Evolutionary conservation across 2,329 filamentous ascomycete genomes (phyloP).

Genomic region (Rutstroemia sp.): DNA sequence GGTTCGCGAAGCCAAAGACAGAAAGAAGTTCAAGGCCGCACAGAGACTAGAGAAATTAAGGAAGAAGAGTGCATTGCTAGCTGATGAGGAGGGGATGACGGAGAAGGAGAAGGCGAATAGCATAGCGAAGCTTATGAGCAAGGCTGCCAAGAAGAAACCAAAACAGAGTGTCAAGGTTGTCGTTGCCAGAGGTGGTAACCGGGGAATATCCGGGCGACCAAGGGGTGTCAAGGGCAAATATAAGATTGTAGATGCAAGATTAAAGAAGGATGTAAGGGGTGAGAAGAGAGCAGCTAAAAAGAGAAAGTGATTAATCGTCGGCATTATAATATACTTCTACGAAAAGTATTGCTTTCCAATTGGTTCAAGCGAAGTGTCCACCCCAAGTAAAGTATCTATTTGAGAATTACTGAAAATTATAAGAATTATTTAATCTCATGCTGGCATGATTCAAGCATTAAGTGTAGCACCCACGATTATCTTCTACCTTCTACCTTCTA

Average conservation of each 20-base stretch:
- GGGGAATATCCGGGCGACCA: constrained; percentile 77
- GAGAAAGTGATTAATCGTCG: constrained; percentile 39
- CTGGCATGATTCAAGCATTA: no score
- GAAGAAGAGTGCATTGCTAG: constrained; percentile 90
- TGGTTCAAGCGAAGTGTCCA: no score
- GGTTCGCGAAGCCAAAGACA: constrained; percentile 88
- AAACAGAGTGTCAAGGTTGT: constrained; percentile 79
- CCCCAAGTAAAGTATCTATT: no score
- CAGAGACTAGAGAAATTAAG: constrained; percentile 88
- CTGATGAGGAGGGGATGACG: constrained; percentile 83
- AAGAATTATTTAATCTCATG: no score
- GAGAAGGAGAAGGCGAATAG: constrained; percentile 91
- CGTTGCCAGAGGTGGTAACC: constrained; percentile 77
- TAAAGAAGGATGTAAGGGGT: constrained; percentile 94
- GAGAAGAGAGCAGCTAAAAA: constrained; percentile 76
- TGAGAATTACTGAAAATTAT: no score
- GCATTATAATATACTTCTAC: no score
- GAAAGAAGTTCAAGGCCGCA: constrained; percentile 95
- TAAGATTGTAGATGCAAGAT: constrained; percentile 88
- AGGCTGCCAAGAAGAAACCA: constrained; percentile 79
- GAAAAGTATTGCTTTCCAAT: no score
- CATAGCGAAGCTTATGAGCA: constrained; percentile 75
- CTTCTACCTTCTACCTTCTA: no score
- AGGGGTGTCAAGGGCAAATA: constrained; percentile 92
- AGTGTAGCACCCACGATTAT: no score